Evolutionary conservation across 2,329 filamentous ascomycete species (phyloP).

Genomic region (Sphaerostilbella broomeana): DNA sequence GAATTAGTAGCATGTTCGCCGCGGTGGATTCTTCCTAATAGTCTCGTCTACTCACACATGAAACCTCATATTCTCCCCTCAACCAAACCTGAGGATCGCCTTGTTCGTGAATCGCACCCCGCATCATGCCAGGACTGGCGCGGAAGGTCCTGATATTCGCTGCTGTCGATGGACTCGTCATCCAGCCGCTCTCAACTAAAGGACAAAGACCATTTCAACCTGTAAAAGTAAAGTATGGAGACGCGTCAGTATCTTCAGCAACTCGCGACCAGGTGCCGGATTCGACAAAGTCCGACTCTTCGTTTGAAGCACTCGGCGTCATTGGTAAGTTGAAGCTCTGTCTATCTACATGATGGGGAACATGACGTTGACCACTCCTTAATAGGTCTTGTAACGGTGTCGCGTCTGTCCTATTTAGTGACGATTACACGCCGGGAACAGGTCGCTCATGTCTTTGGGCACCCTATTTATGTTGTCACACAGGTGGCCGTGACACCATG

Average conservation of each 20-base stretch:
- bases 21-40: too few species aligned
- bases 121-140: constrained; percentile 65
- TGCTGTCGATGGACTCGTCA: constrained; percentile 72
- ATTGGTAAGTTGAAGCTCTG: constrained; percentile 39
- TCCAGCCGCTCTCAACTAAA: constrained; percentile 63
- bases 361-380: neutral
- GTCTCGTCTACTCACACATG: too few species aligned
- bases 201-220: constrained; percentile 50
- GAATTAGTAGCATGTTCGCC: too few species aligned
- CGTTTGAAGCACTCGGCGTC: constrained; percentile 55
- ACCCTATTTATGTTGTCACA: constrained; percentile 78
- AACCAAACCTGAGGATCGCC: too few species aligned
- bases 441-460: constrained; percentile 78
- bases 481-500: constrained; percentile 89
- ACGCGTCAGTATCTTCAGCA: constrained; percentile 40
- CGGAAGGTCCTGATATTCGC: constrained; percentile 77
- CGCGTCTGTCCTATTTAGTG: constrained; percentile 75
- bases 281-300: constrained; percentile 37
- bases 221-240: constrained; percentile 64
- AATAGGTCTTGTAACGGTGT: constrained; percentile 75
- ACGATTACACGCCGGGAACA: constrained; percentile 81
- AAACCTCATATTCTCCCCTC: too few species aligned
- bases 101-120: constrained; percentile 3
- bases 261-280: constrained; percentile 42
- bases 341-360: neutral